Base-by-base conservation (phyloP, 163 green algal genomes). In the Prototheca stagnorum region DNA sequence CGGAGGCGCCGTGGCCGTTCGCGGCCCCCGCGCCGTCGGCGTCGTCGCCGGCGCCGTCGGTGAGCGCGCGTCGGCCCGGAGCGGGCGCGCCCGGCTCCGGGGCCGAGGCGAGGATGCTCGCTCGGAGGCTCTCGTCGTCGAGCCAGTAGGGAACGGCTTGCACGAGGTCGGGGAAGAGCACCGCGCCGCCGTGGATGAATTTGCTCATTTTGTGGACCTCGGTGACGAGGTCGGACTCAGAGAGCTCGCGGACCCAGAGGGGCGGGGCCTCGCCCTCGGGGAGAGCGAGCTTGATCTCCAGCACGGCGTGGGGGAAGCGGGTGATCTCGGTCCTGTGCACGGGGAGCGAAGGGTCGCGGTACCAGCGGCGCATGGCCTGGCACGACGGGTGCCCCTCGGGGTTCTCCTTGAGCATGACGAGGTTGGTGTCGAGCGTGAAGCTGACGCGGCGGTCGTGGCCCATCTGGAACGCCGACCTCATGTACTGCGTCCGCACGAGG, bases 371-470 rank as follows among this genome's bases (percentile, higher is more conserved):
- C 1, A 72, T 62, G 14, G 72, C 57, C 27, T 61, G 53, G 61
- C 74, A 90, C 27, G 65, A 70, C 39, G 82, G 81, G 11, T 72
- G 68, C 14, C 83, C 74, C 47, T 92, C 83, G 11, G 81, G 80
- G 70, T 94, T 93, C 74, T 95, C 85, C 64, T 84, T 92, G 57
- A 94, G 82, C 85, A 95, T 95, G 56, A 68, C 73, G 49, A 95
- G 53, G 71, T 93, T 94, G 58, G 85, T 95, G 73, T 94, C 85
- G 54, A 95, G 77, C 27, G 65, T 80, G 51, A 93, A 68, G 50
- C 78, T 75, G 52, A 93, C 85, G 5, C 75, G 85, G 46, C 79
- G 68, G 57, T 94, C 82, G 59, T 89, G 92, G 37, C 82, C 80
- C 25, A 94, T 86, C 72, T 88, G 77, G 71, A 92, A 95, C 7